These are phyloP conservation scores for Solanum hybrid DNA, from an alignment of 305 asterid species.

Conservation along the genomic window DNA sequence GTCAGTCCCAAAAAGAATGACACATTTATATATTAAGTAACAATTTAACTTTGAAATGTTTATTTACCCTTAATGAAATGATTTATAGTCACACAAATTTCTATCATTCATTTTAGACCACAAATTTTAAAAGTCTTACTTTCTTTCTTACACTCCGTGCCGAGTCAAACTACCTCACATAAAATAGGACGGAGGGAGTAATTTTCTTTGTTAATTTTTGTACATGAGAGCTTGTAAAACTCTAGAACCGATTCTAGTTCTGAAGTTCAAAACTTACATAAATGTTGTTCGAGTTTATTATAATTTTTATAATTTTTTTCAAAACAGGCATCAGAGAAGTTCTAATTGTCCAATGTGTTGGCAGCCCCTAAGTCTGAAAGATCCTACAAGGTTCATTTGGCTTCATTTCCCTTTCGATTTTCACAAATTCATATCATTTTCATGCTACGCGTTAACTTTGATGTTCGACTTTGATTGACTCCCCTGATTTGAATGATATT, in stretches of 20 bases:
- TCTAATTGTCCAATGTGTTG: conserved; percentile 96
- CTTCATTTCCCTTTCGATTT: background rate
- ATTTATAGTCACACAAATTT: no score
- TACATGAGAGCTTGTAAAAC: background rate
- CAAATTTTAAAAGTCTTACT: no score
- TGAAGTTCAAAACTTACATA: background rate
- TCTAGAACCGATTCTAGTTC: background rate
- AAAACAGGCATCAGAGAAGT: conserved; percentile 84
- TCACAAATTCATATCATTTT: background rate
- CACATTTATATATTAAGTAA: no score
- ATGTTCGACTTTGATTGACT: background rate
- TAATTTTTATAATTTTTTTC: background rate
- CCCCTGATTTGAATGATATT: background rate
- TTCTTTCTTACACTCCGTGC: no score
- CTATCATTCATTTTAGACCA: no score
- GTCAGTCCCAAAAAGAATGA: no score
- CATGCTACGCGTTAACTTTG: background rate
- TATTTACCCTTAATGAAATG: no score
- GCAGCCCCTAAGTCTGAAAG: conserved; percentile 66
- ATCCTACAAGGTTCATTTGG: conserved; percentile 45
- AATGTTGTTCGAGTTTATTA: background rate
- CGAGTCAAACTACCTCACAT: no score
- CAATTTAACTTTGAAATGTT: no score
- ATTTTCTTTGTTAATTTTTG: background rate
- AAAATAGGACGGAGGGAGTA: background rate